These are phyloP conservation scores for Globisporangium polare DNA, from an alignment of 352 stramenopile species.

Conservation along the genomic window DNA sequence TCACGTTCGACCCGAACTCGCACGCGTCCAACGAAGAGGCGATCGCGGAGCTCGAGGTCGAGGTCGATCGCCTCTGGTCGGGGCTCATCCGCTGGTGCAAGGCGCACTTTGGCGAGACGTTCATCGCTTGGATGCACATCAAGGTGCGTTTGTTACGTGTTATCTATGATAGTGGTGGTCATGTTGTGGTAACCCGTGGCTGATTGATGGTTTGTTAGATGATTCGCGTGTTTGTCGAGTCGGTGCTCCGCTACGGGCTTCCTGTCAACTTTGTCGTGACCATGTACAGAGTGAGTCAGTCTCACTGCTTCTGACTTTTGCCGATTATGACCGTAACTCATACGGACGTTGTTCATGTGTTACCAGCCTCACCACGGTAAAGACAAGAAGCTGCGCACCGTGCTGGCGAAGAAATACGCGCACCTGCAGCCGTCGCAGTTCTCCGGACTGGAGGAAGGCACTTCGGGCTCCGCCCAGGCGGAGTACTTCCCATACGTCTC, in stretches of 20 bases:
- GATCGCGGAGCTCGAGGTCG: slow-evolving; percentile 80
- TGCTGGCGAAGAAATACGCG: slow-evolving; percentile 83
- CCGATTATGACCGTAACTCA: not conserved
- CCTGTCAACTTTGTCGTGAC: slow-evolving; percentile 94
- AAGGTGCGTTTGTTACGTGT: slow-evolving; percentile 67
- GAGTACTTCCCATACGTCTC: slow-evolving; percentile 85
- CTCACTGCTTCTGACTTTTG: not conserved
- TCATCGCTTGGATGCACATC: slow-evolving; percentile 98
- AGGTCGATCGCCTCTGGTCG: slow-evolving; percentile 93
- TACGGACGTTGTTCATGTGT: not conserved
- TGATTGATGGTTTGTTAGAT: slow-evolving; percentile 30
- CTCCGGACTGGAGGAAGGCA: slow-evolving; percentile 63
- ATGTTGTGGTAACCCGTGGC: not conserved
- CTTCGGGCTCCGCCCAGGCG: slow-evolving; percentile 47
- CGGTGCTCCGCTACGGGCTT: slow-evolving; percentile 96
- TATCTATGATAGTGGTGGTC: not conserved
- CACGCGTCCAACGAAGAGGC: slow-evolving; percentile 88
- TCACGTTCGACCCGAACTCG: slow-evolving; percentile 89
- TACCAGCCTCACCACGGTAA: slow-evolving; percentile 65
- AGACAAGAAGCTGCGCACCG: slow-evolving; percentile 78
- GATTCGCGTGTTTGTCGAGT: slow-evolving; percentile 97
- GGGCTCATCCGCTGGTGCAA: slow-evolving; percentile 97
- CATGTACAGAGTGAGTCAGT: slow-evolving; percentile 75
- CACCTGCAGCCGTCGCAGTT: slow-evolving; percentile 83
- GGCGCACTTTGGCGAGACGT: slow-evolving; percentile 97